Evolutionary conservation across 768 basidiomycete genomes (phyloP), one percentile per base, ranked within the genome.

Genomic region (Mycena metata): DNA sequence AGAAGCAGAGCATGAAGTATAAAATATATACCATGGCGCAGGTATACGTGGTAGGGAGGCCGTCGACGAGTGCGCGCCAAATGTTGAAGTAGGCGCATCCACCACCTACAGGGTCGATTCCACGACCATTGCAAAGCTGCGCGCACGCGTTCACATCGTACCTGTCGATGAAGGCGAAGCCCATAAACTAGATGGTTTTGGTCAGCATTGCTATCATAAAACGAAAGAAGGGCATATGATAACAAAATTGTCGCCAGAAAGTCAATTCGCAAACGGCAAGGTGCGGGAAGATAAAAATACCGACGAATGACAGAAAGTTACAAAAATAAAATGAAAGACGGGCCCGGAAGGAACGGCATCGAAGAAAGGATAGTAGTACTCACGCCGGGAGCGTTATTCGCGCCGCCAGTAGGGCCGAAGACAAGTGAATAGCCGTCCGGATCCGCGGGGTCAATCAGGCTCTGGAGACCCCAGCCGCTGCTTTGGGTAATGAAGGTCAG

Each of bases 51-150:
- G 83, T 85, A 0, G 85, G 84, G 19, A 72, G 66, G 11, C 83
- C 84, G 62, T 83, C 73, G 0, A 85, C 83, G 39, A 86, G 76
- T 15, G 84, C 85, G 35, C 84, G 82, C 85, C 84, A 87, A 76
- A 86, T 86, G 70, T 87, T 87, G 77, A 87, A 85, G 78, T 80
- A 87, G 60, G 82, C 80, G 75, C 85, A 87, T 6, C 79, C 81
- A 49, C 85, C 85, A 30, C 84, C 84, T 33, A 68, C 68, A 7
- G 76, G 71, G 65, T 86, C 84, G 4, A 82, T 76, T 7, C 78
- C 81, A 26, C 84, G 81, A 12, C 75, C 76, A 60, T 83, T 85
- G 73, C 85, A 87, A 26, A 82, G 77, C n/a, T 74, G 73, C 17
- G 85, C 83, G 56, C 85, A 87, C 6, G 83, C 83, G 10, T 79